Percentiles rank a stretch among this genome's conserved stretches.
phyloP scores from a whole-genome alignment of 1,284 basidiomycete genomes.

The Ustilago cynodontis region DNA sequence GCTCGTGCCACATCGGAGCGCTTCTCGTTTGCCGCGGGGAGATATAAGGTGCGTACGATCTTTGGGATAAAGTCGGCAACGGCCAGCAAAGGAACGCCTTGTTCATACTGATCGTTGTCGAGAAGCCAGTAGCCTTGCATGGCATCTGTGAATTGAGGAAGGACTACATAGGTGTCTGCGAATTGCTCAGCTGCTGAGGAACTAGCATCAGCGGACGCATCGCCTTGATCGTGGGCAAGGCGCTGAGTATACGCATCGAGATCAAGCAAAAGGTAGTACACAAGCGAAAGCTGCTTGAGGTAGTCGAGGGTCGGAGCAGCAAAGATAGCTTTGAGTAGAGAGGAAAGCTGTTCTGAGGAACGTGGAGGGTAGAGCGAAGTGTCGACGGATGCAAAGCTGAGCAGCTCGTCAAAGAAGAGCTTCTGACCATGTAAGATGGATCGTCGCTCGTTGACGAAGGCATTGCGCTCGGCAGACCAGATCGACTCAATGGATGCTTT shows the following conservation, averaged over 20 bases:
- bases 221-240: background rate
- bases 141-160: constrained; percentile 47
- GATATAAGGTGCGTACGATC: constrained; percentile 46
- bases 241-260: constrained; percentile 26
- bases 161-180: constrained; percentile 44
- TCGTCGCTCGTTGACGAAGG: constrained; percentile 18
- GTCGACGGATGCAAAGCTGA: constrained; percentile 43
- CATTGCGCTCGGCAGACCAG: constrained; percentile 32
- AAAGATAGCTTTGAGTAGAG: constrained; percentile 44
- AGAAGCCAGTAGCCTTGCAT: constrained; percentile 59
- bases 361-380: constrained; percentile 40
- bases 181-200: constrained; percentile 35
- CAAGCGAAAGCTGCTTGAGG: constrained; percentile 50
- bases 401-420: constrained; percentile 56
- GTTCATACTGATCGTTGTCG: constrained; percentile 52
- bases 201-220: background rate
- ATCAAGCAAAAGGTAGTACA: constrained; percentile 55
- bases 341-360: constrained; percentile 25
- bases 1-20: constrained; percentile 34
- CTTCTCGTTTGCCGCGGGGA: constrained; percentile 11
- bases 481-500: constrained; percentile 23
- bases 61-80: constrained; percentile 54
- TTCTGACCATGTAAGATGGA: constrained; percentile 13
- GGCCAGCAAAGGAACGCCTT: constrained; percentile 39
- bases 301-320: constrained; percentile 40